These are phyloP conservation scores for Hansenula anomala DNA, from an alignment of 1,139 yeast species.

Conservation along the genomic window DNA sequence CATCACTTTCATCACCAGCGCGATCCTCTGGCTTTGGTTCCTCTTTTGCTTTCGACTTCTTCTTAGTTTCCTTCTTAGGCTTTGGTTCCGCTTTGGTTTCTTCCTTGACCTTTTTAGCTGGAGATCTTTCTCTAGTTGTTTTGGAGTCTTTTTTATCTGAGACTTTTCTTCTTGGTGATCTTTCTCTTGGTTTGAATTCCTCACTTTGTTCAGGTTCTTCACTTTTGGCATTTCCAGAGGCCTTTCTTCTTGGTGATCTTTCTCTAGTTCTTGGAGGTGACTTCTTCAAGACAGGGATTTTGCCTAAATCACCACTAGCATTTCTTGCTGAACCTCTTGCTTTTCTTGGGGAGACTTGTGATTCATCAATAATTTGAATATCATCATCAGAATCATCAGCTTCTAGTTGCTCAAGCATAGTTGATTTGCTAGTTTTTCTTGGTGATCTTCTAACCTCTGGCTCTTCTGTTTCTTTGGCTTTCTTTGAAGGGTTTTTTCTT, in stretches of 20 bases:
- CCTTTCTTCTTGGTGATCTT: slow-evolving; percentile 8
- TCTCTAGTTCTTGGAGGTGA: slow-evolving; percentile 8
- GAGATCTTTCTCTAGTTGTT: background rate
- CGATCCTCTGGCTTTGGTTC: too few relatives aligned
- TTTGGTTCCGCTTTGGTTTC: too few relatives aligned
- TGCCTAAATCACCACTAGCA: slow-evolving; percentile 4
- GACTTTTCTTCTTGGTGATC: background rate
- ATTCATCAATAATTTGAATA: slow-evolving; percentile 1
- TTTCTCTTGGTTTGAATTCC: background rate
- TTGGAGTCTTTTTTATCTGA: background rate
- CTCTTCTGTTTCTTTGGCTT: slow-evolving; percentile 1
- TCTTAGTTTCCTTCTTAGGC: too few relatives aligned
- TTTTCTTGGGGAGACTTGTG: slow-evolving; percentile 3
- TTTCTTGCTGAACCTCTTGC: background rate
- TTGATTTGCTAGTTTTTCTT: slow-evolving; percentile 11
- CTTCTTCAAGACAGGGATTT: slow-evolving; percentile 9
- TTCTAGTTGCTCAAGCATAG: background rate
- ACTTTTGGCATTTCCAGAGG: background rate
- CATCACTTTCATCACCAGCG: background rate
- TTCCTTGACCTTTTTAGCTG: background rate
- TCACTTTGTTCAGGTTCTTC: background rate
- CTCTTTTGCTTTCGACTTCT: too few relatives aligned
- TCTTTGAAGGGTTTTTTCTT: slow-evolving; percentile 3
- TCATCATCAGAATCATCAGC: too few relatives aligned
- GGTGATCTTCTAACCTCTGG: slow-evolving; percentile 9